Evolutionary conservation across 2,329 filamentous ascomycete species (phyloP), one percentile per base, ranked within the genome.

Genomic region (Pestalotiopsis sp.): DNA sequence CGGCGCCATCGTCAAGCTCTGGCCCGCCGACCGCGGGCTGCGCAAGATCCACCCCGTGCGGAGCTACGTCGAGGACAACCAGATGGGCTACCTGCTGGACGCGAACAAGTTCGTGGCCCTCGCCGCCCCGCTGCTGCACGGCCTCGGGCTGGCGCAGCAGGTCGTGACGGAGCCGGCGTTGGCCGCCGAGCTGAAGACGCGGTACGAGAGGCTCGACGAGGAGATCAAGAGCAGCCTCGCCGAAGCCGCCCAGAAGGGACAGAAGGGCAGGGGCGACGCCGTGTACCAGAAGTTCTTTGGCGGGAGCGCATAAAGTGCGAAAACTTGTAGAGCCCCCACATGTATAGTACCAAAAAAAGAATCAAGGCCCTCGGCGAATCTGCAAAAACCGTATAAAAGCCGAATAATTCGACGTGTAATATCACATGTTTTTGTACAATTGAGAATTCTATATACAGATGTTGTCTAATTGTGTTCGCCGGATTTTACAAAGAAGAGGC

Each of bases 111-210:
- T 81, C 68, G 59, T 82, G 20, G 68, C 71, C 57, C 64, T 78
- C n/a, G 77, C 76, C 3, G 69, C 77, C 10, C 81, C 81, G 55
- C 73, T 83, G 35, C 71, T 83, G 63, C 77, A 80, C 73, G 86
- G 83, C 22, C 77, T 88, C 65, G 77, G 81, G 55, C 68, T 82
- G 68, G 83, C 86, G 14, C 75, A 79, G 56, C 75, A 83, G 70
- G 76, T 85, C 14, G 73, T 85, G 57, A 74, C 75, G 62, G 68
- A 73, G n/a, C 72, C 77, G 30, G 76, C 73, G 57, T 73, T 83
- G 64, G 78, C 78, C 3, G 72, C 66, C 38, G 71, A 80, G 75
- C 73, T 88, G 61, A 71, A 78, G 68, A 70, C 76, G n/a, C 78
- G 84, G 22, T 76, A 78, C n/a, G 75, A 80, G 44, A 69, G 72